Percentiles rank a stretch among this genome's conserved stretches.
Conservation (phyloP, 202 grass and related monocot species). For the Hordeum pubiflorum region DNA sequence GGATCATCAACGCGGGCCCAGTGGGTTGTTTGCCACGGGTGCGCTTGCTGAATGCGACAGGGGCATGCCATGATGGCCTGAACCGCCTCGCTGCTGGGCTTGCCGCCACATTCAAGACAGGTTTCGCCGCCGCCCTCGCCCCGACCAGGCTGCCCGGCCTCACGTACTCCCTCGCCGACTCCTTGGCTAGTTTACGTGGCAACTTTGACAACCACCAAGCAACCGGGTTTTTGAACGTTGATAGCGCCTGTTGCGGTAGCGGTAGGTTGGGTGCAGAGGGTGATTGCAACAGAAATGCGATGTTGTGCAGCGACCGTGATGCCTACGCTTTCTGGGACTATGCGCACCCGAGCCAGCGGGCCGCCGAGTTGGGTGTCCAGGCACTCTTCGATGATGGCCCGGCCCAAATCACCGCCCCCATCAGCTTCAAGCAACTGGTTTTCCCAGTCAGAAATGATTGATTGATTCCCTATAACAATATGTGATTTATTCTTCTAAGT, state of each 20-base stretch:
- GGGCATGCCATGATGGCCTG: background rate
- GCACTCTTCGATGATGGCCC: background rate
- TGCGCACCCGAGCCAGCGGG: background rate
- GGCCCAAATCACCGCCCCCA: background rate
- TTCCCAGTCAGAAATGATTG: background rate
- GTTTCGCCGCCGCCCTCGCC: background rate
- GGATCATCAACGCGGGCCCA: slow-evolving; percentile 10
- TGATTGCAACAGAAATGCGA: background rate
- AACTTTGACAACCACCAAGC: background rate
- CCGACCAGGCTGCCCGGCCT: background rate
- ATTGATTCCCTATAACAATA: too few relatives aligned
- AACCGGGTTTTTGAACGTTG: background rate
- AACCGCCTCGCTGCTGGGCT: slow-evolving; percentile 21
- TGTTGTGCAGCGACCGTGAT: slow-evolving; percentile 8
- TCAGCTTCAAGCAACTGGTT: background rate
- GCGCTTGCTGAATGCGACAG: background rate
- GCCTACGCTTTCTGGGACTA: background rate
- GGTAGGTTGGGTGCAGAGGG: slow-evolving; percentile 7
- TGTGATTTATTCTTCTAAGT: background rate
- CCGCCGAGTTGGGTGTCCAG: background rate
- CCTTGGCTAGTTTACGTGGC: background rate
- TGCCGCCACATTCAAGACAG: background rate
- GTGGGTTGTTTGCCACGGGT: slow-evolving; percentile 1
- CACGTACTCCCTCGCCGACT: slow-evolving; percentile 29
- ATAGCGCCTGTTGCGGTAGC: slow-evolving; percentile 32